Evolutionary conservation across 2,329 filamentous ascomycete genomes (phyloP).

Genomic region (Stachybotrys echinatus): DNA sequence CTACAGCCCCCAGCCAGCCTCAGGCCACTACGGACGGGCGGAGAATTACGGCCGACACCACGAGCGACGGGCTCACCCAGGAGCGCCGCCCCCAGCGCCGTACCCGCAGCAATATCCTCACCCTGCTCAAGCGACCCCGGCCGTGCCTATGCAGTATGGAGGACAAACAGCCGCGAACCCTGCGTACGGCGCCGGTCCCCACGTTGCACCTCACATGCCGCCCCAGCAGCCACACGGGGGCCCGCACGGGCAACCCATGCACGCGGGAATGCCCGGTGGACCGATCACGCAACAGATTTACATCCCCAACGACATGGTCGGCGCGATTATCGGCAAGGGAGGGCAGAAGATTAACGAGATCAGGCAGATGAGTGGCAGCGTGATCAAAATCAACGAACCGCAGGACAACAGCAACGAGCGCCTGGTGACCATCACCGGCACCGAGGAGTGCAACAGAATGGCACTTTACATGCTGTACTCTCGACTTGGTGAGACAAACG

Average conservation of each 20-base stretch:
- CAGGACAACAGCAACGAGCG: conserved; percentile 99
- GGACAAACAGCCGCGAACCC: conserved; percentile 55
- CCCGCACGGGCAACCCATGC: conserved; percentile 70
- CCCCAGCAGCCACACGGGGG: conserved; percentile 59
- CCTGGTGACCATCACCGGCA: conserved; percentile 94
- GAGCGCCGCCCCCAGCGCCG: conserved; percentile 61
- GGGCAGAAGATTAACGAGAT: conserved; percentile 99
- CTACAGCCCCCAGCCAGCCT: conserved; percentile 88
- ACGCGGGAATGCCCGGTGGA: conserved; percentile 44
- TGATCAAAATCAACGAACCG: conserved; percentile 99
- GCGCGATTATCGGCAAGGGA: conserved; percentile 97
- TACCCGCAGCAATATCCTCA: conserved; percentile 69
- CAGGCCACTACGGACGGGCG: conserved; percentile 86
- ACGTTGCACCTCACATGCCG: conserved; percentile 66
- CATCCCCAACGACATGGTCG: conserved; percentile 99
- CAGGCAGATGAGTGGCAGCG: conserved; percentile 89
- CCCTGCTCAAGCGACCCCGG: conserved; percentile 54
- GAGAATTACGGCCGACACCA: conserved; percentile 76
- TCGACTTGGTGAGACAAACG: conserved; percentile 69
- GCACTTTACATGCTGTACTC: conserved; percentile 99
- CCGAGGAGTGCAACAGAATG: conserved; percentile 98
- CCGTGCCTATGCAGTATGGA: conserved; percentile 74
- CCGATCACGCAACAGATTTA: conserved; percentile 97
- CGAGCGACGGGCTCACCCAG: conserved; percentile 66
- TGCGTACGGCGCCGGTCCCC: conserved; percentile 73